Base-by-base conservation (phyloP, 164 flowering plant species). In the Liquidambar formosana region DNA sequence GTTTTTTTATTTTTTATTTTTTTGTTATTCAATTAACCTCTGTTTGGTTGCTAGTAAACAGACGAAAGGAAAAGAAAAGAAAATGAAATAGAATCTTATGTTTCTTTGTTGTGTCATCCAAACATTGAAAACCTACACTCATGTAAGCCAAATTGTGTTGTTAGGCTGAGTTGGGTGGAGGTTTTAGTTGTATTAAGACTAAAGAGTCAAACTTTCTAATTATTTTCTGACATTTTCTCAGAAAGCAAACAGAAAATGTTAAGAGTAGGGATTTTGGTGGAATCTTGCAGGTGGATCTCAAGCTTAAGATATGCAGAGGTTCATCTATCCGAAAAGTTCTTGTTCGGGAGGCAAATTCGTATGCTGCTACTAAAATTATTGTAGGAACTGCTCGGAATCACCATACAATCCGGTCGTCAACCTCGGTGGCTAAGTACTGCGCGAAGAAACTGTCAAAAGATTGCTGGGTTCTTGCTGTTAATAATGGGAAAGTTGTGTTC, bases 261-360 rank as follows among this genome's bases (percentile, higher is more conserved):
- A 16, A 41, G 9, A 27, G 25, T 58, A 47, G 54, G 22, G 16
- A 23, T 47, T 69, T 49, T 63, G 69, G 61, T 67, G 57, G 15
- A 69, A 44, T 66, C 21, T 54, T 73, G 60, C 73, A 94, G 98
- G 91, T 94, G 75, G 95, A 90, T 79, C 83, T 95, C 47, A 95
- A 95, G 85, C 89, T 93, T 22, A 93, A 95, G 82, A 84, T 93
- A 22, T 86, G 98, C 73, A 79, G 96, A 74, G 99, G 98, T 22
- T 66, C 87, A 19, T 91, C 95, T 0, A 75, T 83, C 48, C 83
- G 82, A 1, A 89, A 87, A 76, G 70, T 87, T 45, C 61, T 95
- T 21, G 90, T 87, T 19, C 76, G 85, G 5, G 98, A 95, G 71
- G 98, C 89, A 5, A 83, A 79, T 57, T 73, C 83, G 6, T 86